These are phyloP conservation scores for Salmacisia buchloeana DNA, from an alignment of 1,284 basidiomycete species.

Conservation along the genomic window DNA sequence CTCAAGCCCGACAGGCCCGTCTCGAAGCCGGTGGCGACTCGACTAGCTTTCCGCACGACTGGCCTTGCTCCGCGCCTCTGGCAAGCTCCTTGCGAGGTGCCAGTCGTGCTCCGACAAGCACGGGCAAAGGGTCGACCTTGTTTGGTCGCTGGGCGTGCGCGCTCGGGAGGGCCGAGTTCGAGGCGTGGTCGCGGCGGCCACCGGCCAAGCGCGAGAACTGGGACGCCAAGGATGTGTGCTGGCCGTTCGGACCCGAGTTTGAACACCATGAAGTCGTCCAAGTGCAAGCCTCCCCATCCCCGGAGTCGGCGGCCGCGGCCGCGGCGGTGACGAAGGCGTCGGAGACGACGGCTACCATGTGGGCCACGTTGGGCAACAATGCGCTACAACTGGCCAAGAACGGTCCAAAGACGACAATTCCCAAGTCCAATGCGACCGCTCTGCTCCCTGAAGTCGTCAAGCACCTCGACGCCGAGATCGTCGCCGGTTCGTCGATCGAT, in stretches of 20 bases:
- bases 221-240: constrained; percentile 6
- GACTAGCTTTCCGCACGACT: constrained; percentile 15
- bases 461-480: no score
- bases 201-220: constrained; percentile 40
- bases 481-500: neutral
- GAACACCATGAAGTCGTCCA: no score
- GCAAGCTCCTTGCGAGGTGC: no score
- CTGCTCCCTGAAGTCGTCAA: no score
- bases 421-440: no score
- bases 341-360: no score
- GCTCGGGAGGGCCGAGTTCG: constrained; percentile 3
- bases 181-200: constrained; percentile 34
- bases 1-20: constrained; percentile 30
- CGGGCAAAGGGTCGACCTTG: neutral
- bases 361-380: no score
- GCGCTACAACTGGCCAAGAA: no score
- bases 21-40: neutral
- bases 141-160: constrained; percentile 2
- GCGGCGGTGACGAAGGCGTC: no score
- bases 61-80: neutral
- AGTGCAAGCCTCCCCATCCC: no score
- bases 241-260: constrained; percentile 13
- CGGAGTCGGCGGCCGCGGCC: no score
- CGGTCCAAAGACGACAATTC: no score
- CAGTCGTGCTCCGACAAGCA: neutral